Conservation (phyloP, 108 stramenopile genomes). For the Skeletonema grethae region DNA sequence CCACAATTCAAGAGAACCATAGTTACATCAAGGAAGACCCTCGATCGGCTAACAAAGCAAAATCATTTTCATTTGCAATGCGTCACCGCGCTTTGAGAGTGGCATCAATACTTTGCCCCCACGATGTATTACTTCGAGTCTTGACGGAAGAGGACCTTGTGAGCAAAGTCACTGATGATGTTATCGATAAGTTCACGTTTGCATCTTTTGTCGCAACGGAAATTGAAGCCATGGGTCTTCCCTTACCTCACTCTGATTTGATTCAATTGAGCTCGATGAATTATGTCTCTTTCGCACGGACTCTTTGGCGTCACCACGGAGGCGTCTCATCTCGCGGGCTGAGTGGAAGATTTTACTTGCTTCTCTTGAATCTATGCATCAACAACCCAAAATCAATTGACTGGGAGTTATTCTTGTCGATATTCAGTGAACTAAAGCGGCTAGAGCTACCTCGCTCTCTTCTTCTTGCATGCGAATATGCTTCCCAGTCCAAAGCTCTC, state of each 20-base stretch:
- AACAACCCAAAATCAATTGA: slow-evolving; percentile 56
- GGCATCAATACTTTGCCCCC: slow-evolving; percentile 80
- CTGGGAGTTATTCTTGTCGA: slow-evolving; percentile 48
- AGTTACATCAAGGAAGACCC: slow-evolving; percentile 17
- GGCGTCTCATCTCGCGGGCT: slow-evolving; percentile 34
- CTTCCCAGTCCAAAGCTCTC: slow-evolving; percentile 34
- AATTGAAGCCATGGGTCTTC: slow-evolving; percentile 86
- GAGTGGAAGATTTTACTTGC: slow-evolving; percentile 72
- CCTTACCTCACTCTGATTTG: slow-evolving; percentile 83
- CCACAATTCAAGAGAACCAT: background rate
- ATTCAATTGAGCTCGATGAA: slow-evolving; percentile 75
- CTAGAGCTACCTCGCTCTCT: slow-evolving; percentile 65
- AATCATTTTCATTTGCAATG: slow-evolving; percentile 79
- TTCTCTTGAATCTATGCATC: slow-evolving; percentile 75
- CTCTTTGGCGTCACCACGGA: slow-evolving; percentile 82
- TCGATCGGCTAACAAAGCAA: slow-evolving; percentile 29
- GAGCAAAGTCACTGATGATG: slow-evolving; percentile 28
- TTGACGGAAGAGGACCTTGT: slow-evolving; percentile 57
- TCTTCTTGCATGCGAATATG: slow-evolving; percentile 67
- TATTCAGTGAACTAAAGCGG: slow-evolving; percentile 59
- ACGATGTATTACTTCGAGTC: slow-evolving; percentile 68
- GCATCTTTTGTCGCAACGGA: slow-evolving; percentile 84
- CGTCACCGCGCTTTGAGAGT: slow-evolving; percentile 80
- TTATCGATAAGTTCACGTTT: slow-evolving; percentile 61
- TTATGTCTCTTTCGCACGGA: slow-evolving; percentile 80